Conservation (phyloP, 768 basidiomycete species). For the Pleurotus ostreatus region DNA sequence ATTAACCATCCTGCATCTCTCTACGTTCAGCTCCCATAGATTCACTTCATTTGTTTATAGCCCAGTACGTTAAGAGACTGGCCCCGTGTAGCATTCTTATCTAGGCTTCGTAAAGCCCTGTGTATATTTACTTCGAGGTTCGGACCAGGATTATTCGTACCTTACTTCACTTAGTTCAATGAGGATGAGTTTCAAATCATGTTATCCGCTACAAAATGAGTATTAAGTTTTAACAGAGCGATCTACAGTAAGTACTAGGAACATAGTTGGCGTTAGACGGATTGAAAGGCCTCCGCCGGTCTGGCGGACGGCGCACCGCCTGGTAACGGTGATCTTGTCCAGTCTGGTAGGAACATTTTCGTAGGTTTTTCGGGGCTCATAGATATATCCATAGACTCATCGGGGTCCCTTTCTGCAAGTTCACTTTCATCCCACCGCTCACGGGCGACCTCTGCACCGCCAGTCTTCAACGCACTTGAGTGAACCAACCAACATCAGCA, state of each 20-base stretch:
- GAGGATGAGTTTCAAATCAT: too few species aligned
- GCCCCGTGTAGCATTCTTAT: background rate
- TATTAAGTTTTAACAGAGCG: too few species aligned
- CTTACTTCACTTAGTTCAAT: too few species aligned
- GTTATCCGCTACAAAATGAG: too few species aligned
- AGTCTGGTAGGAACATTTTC: slow-evolving; percentile 66
- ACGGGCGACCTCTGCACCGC: slow-evolving; percentile 74
- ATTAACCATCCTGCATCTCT: background rate
- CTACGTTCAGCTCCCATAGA: background rate
- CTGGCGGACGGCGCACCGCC: slow-evolving; percentile 58
- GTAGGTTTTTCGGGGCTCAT: slow-evolving; percentile 30
- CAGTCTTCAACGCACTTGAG: slow-evolving; percentile 76
- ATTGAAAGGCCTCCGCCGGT: slow-evolving; percentile 2
- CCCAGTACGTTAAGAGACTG: background rate
- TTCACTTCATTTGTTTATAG: background rate
- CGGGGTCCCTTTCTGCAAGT: slow-evolving; percentile 35
- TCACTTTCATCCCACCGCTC: slow-evolving; percentile 85
- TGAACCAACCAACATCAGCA: slow-evolving; percentile 7
- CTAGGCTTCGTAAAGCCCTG: background rate
- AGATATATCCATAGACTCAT: slow-evolving; percentile 34
- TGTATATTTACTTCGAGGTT: background rate
- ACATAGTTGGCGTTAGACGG: background rate
- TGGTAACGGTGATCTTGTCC: slow-evolving; percentile 67
- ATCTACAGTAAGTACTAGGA: too few species aligned
- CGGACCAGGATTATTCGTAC: too few species aligned